Evolutionary conservation across 345 rosid genomes (phyloP).

Genomic region (Syzygium aqueum): DNA sequence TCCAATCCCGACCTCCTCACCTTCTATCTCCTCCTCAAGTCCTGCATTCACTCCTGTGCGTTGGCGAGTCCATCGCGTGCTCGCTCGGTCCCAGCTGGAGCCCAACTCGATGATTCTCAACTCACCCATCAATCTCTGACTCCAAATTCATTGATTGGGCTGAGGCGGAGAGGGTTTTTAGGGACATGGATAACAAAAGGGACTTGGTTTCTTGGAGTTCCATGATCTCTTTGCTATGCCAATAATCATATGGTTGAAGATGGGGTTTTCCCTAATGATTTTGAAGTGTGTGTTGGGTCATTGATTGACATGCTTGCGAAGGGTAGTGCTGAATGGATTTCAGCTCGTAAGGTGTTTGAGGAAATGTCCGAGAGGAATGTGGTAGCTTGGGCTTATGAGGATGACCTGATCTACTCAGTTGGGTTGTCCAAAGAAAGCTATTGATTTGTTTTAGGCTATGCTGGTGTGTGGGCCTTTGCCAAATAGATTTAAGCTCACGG

Average conservation of each 20-base stretch:
- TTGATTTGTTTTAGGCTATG: too few relatives aligned
- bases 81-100: neutral
- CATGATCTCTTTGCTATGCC: neutral
- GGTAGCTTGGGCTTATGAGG: constrained; percentile 12
- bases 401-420: constrained; percentile 43
- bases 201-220: neutral
- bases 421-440: constrained; percentile 44
- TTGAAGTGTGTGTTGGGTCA: constrained; percentile 57
- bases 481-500: too few relatives aligned
- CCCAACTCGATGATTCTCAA: neutral
- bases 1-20: neutral
- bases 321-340: constrained; percentile 32
- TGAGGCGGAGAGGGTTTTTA: neutral
- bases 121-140: neutral
- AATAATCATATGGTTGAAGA: neutral
- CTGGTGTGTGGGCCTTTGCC: too few relatives aligned
- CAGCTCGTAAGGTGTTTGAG: constrained; percentile 43
- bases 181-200: neutral
- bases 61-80: neutral
- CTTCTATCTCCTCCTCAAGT: neutral
- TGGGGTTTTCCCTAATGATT: constrained; percentile 5
- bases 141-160: neutral
- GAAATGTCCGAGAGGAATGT: neutral
- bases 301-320: constrained; percentile 52
- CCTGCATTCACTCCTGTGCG: neutral